A percentile compares a stretch with the other conserved stretches of the same genome.
These are phyloP conservation scores for Aspergillus hiratsukae DNA, from an alignment of 2,329 filamentous ascomycete genomes.

Conservation along the genomic window DNA sequence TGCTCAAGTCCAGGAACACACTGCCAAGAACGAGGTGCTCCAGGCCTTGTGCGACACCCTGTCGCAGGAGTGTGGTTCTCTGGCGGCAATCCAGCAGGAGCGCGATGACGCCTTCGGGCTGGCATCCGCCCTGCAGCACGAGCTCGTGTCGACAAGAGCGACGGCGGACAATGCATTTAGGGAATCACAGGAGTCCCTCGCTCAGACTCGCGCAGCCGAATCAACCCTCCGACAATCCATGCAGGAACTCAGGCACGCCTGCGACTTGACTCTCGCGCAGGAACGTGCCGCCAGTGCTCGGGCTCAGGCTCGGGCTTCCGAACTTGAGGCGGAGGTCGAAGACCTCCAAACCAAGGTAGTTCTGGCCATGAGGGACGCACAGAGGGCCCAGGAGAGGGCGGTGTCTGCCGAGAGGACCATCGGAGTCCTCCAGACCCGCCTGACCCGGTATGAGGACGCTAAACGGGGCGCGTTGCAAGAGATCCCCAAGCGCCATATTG, in stretches of 20 bases:
- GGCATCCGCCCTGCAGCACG: neutral
- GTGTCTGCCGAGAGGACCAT: constrained; percentile 1
- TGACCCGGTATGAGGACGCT: constrained; percentile 4
- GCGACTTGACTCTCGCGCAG: constrained; percentile 5
- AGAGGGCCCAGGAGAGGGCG: constrained; percentile 6
- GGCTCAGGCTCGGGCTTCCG: neutral
- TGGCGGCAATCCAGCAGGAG: constrained; percentile 3
- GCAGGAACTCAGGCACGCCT: constrained; percentile 4
- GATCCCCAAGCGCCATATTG: constrained; percentile 11
- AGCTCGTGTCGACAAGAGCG: neutral
- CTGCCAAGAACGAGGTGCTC: neutral
- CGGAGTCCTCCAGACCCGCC: constrained; percentile 11
- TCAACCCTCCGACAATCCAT: constrained; percentile 3
- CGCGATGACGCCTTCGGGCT: constrained; percentile 1
- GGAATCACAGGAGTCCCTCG: constrained; percentile 5
- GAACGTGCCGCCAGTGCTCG: neutral
- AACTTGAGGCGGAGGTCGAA: constrained; percentile 1
- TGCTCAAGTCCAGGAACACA: constrained; percentile 1
- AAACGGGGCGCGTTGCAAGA: constrained; percentile 3
- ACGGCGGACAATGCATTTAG: neutral
- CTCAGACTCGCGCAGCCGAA: neutral
- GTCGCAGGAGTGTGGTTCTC: neutral
- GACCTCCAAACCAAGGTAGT: constrained; percentile 2
- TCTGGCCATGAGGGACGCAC: constrained; percentile 9
- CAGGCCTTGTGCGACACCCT: neutral